Conservation (phyloP, 352 stramenopile genomes). For the Pythium rishiriense region DNA sequence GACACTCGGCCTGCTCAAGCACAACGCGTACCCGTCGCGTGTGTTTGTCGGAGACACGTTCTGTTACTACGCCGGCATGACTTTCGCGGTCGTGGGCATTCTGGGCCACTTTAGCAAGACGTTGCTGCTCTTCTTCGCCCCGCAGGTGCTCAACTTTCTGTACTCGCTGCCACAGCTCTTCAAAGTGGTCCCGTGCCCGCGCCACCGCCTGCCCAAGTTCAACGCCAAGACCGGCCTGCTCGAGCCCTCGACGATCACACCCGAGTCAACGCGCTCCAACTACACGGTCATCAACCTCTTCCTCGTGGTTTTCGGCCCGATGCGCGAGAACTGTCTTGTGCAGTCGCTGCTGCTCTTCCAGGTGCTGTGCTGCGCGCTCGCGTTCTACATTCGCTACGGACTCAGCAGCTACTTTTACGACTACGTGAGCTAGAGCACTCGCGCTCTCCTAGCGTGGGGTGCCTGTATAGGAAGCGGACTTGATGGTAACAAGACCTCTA, state of each 20-base stretch:
- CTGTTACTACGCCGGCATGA: slow-evolving; percentile 99
- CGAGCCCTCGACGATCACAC: slow-evolving; percentile 91
- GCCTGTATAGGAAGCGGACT: background rate
- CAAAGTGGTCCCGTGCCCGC: slow-evolving; percentile 96
- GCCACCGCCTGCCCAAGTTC: slow-evolving; percentile 96
- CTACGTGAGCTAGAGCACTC: slow-evolving; percentile 65
- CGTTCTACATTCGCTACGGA: slow-evolving; percentile 85
- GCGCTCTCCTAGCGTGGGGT: too few relatives aligned
- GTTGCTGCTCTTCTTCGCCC: slow-evolving; percentile 97
- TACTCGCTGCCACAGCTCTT: slow-evolving; percentile 98
- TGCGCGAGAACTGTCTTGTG: slow-evolving; percentile 76
- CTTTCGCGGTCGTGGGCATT: slow-evolving; percentile 96
- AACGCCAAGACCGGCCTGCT: slow-evolving; percentile 91
- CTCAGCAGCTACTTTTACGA: slow-evolving; percentile 89
- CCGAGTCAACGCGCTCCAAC: slow-evolving; percentile 79
- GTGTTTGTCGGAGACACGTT: slow-evolving; percentile 99
- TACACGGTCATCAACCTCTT: slow-evolving; percentile 90
- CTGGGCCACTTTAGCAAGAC: slow-evolving; percentile 99
- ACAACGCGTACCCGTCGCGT: slow-evolving; percentile 98
- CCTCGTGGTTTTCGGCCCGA: slow-evolving; percentile 81
- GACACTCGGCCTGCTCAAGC: slow-evolving; percentile 92
- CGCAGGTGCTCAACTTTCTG: slow-evolving; percentile 99
- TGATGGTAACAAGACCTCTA: background rate
- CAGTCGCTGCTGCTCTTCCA: slow-evolving; percentile 75
- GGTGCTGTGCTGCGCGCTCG: slow-evolving; percentile 61